These are phyloP conservation scores for Podila horticola DNA, from an alignment of 192 early-diverging fungal genomes.

Conservation along the genomic window DNA sequence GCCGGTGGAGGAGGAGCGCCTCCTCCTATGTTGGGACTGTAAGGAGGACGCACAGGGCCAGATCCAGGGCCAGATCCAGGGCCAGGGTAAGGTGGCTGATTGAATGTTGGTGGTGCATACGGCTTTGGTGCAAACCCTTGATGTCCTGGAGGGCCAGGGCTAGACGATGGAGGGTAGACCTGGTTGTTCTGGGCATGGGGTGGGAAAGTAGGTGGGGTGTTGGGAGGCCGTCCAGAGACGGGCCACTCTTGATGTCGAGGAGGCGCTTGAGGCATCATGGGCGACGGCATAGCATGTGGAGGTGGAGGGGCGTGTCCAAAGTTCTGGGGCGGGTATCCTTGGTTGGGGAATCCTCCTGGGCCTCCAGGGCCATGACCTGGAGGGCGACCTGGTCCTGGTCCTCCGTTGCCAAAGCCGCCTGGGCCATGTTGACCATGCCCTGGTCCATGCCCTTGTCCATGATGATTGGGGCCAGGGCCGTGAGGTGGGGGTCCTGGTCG, in stretches of 20 bases:
- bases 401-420: not conserved
- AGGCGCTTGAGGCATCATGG: slow-evolving; percentile 16
- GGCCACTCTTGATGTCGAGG: slow-evolving; percentile 48
- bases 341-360: not conserved
- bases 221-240: slow-evolving; percentile 17
- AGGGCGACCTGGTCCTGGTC: slow-evolving; percentile 7
- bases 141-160: slow-evolving; percentile 1
- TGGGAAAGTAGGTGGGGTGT: slow-evolving; percentile 1
- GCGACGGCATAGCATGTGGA: slow-evolving; percentile 10
- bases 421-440: slow-evolving; percentile 2
- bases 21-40: slow-evolving; percentile 21
- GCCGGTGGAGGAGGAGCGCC: not conserved
- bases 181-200: not conserved
- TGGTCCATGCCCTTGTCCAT: slow-evolving; percentile 8
- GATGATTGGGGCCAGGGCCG: not conserved
- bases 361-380: slow-evolving; percentile 19
- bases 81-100: not conserved
- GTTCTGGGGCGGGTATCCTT: slow-evolving; percentile 24
- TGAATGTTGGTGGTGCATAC: slow-evolving; percentile 10
- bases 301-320: slow-evolving; percentile 16
- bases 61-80: not conserved
- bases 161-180: slow-evolving; percentile 2
- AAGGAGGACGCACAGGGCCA: slow-evolving; percentile 6
- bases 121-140: slow-evolving; percentile 15
- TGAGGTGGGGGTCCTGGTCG: not conserved